phyloP scores from a whole-genome alignment of 2,329 filamentous ascomycete species.

The Epichloe coenophiala region DNA sequence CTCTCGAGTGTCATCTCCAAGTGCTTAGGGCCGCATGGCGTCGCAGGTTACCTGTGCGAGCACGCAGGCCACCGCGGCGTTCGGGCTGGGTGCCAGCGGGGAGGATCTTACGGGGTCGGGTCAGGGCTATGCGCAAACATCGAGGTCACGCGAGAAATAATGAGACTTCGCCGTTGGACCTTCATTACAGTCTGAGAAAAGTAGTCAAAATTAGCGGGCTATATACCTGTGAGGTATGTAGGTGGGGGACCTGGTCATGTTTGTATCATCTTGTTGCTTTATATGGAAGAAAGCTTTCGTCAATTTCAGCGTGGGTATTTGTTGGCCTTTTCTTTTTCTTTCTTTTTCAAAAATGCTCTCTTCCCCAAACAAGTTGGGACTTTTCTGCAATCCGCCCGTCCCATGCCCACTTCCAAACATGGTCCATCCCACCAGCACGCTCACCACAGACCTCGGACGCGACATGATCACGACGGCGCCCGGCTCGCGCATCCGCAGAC shows the following conservation, averaged over 20 bases:
- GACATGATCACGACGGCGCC: conserved; percentile 45
- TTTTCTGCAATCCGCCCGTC: background rate
- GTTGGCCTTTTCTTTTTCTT: too few relatives aligned
- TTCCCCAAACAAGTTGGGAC: too few relatives aligned
- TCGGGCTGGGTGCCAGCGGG: conserved; percentile 52
- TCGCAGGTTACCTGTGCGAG: conserved; percentile 57
- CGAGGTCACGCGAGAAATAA: conserved; percentile 25
- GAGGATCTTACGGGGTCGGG: conserved; percentile 44
- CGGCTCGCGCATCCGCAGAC: conserved; percentile 48
- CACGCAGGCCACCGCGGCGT: conserved; percentile 50
- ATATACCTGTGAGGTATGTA: too few relatives aligned
- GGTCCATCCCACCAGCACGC: too few relatives aligned
- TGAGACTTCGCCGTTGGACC: conserved; percentile 46
- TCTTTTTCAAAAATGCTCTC: too few relatives aligned
- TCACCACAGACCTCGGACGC: too few relatives aligned
- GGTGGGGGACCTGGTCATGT: too few relatives aligned
- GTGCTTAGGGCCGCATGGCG: conserved; percentile 49
- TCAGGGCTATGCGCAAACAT: conserved; percentile 19
- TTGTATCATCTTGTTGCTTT: too few relatives aligned
- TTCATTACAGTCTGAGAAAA: conserved; percentile 45
- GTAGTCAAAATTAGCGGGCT: too few relatives aligned
- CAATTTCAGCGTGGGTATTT: accelerated
- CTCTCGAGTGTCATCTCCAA: conserved; percentile 56
- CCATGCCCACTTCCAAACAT: too few relatives aligned
- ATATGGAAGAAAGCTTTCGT: too few relatives aligned